These are phyloP conservation scores for Zasmidium cellare DNA, from an alignment of 2,329 filamentous ascomycete genomes.

Conservation along the genomic window DNA sequence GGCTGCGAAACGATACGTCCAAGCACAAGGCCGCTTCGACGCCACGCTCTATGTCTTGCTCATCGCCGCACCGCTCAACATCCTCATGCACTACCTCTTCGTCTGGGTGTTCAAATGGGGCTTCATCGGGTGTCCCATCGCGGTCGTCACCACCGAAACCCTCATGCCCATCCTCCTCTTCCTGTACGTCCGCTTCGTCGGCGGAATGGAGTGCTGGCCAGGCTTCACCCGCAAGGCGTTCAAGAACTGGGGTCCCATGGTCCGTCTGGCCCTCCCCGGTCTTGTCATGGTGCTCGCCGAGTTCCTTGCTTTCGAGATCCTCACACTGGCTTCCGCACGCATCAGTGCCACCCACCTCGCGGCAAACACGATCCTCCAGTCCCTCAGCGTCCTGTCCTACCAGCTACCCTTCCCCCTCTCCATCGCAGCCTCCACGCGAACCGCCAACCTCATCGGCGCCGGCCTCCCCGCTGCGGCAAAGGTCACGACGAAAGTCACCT, in stretches of 20 bases:
- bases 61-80: conserved; percentile 79
- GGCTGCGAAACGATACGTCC: conserved; percentile 78
- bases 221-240: conserved; percentile 71
- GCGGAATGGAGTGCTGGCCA: conserved; percentile 76
- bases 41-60: conserved; percentile 81
- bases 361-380: conserved; percentile 82
- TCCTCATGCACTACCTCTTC: conserved; percentile 75
- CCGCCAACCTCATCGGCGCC: conserved; percentile 90
- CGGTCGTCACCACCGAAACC: conserved; percentile 73
- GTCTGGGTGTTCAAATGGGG: conserved; percentile 66
- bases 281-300: conserved; percentile 94
- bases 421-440: conserved; percentile 82
- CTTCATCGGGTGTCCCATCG: conserved; percentile 78
- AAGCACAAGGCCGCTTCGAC: conserved; percentile 83
- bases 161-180: conserved; percentile 72
- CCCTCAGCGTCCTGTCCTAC: conserved; percentile 76
- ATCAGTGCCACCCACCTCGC: conserved; percentile 79
- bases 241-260: conserved; percentile 79
- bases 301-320: conserved; percentile 80
- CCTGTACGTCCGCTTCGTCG: conserved; percentile 70
- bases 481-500: conserved; percentile 74
- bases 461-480: conserved; percentile 78
- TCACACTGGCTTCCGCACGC: conserved; percentile 79
- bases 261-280: conserved; percentile 82
- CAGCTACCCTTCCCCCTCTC: conserved; percentile 90